Conservation (phyloP, 106 monocot species). For the Hemerocallis citrina region DNA sequence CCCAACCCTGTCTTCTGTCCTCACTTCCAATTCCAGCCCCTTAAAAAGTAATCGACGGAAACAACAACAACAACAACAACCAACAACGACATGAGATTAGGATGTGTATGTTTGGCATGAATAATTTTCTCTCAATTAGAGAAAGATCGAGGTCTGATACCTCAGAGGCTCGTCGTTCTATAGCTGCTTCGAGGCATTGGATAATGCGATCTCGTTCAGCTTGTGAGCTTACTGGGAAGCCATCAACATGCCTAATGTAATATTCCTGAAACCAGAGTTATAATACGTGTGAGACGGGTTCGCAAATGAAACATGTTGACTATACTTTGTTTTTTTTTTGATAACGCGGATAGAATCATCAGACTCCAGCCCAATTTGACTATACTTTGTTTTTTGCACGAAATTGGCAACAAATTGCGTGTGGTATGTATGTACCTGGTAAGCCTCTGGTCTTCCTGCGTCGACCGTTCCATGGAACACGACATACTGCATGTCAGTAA, state of each 20-base stretch:
- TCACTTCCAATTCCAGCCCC: constrained; percentile 41
- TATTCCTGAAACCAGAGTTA: constrained; percentile 42
- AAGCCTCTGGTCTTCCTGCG: constrained; percentile 22
- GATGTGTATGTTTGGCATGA: background rate
- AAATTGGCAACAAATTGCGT: background rate
- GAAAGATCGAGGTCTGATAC: background rate
- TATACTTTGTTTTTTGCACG: constrained; percentile 10
- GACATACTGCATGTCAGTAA: constrained; percentile 55
- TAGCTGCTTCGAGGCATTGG: constrained; percentile 33
- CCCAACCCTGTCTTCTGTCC: constrained; percentile 36
- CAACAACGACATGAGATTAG: no score
- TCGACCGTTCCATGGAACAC: constrained; percentile 55
- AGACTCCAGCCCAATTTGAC: constrained; percentile 15
- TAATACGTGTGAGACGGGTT: no score
- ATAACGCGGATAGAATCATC: constrained; percentile 19
- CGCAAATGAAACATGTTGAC: background rate
- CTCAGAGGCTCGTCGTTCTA: constrained; percentile 26
- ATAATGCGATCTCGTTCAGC: constrained; percentile 27
- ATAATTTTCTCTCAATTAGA: background rate
- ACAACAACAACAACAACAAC: no score
- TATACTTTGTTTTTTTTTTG: constrained; percentile 25
- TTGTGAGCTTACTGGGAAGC: constrained; percentile 27
- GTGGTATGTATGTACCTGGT: constrained; percentile 20
- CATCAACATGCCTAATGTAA: constrained; percentile 38
- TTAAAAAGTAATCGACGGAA: background rate